Percentiles rank a stretch among this genome's conserved stretches.
Evolutionary conservation across 2,329 filamentous ascomycete genomes (phyloP).

Genomic region (Diplodia corticola): DNA sequence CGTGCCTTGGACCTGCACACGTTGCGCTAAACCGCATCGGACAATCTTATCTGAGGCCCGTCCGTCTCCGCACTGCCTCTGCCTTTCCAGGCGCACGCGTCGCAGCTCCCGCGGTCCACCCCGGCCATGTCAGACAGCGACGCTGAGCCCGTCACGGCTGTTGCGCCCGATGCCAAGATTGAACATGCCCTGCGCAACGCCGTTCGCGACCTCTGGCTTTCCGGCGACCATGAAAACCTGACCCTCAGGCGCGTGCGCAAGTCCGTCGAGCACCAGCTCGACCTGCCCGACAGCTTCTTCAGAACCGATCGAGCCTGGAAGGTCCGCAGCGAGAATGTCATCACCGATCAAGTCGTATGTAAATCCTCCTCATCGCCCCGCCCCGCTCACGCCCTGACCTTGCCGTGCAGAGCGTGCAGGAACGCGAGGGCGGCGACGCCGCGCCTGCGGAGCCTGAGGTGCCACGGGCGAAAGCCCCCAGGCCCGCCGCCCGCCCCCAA

Average conservation of each 20-base stretch:
- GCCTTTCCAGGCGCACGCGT: neutral
- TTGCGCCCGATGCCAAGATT: constrained; percentile 41
- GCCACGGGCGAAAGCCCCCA: neutral
- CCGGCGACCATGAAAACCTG: constrained; percentile 51
- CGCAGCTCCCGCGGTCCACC: neutral
- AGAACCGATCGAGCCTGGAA: constrained; percentile 59
- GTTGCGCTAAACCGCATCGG: constrained; percentile 3
- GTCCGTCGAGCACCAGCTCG: constrained; percentile 54
- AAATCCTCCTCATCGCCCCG: neutral
- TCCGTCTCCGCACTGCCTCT: neutral
- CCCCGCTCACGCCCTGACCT: neutral
- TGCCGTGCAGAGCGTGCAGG: constrained; percentile 26
- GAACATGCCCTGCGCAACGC: constrained; percentile 43
- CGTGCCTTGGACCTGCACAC: constrained; percentile 18
- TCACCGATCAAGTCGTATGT: constrained; percentile 52
- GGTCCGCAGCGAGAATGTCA: constrained; percentile 53
- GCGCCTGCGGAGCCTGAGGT: constrained; percentile 14
- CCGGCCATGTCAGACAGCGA: constrained; percentile 14
- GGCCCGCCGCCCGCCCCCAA: neutral
- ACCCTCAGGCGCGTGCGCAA: constrained; percentile 59
- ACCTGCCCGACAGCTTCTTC: constrained; percentile 56
- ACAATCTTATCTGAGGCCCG: constrained; percentile 11
- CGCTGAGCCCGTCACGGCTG: neutral
- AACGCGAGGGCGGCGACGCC: constrained; percentile 31
- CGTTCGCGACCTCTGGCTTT: constrained; percentile 43